Percentiles rank a stretch among this genome's conserved stretches.
These are phyloP conservation scores for Halenospora varia DNA, from an alignment of 495 filamentous ascomycete genomes.

Conservation along the genomic window DNA sequence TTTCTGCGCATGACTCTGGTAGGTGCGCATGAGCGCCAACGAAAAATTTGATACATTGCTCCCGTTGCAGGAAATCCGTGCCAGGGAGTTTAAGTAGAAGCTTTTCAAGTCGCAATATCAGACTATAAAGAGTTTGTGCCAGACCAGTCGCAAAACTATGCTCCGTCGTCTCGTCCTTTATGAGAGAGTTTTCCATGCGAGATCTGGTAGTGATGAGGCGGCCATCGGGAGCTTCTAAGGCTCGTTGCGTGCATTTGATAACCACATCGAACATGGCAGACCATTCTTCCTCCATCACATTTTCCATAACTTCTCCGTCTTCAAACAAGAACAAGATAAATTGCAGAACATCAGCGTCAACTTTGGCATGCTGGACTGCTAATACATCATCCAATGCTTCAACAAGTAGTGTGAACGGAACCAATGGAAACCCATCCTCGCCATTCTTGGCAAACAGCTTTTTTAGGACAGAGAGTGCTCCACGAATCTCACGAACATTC, in stretches of 20 bases:
- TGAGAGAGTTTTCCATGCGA: slow-evolving; percentile 3
- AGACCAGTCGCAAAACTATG: slow-evolving; percentile 14
- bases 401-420: slow-evolving; percentile 52
- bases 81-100: slow-evolving; percentile 28
- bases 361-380: slow-evolving; percentile 42
- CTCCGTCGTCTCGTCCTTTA: slow-evolving; percentile 15
- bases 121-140: slow-evolving; percentile 21
- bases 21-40: slow-evolving; percentile 51
- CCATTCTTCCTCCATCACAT: slow-evolving; percentile 52
- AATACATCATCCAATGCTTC: slow-evolving; percentile 56
- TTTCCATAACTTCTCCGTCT: slow-evolving; percentile 34
- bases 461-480: slow-evolving; percentile 63
- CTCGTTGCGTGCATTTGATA: slow-evolving; percentile 33
- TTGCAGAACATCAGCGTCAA: slow-evolving; percentile 54
- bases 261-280: slow-evolving; percentile 43
- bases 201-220: slow-evolving; percentile 11
- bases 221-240: slow-evolving; percentile 21
- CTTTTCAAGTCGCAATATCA: slow-evolving; percentile 37
- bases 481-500: slow-evolving; percentile 59
- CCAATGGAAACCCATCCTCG: slow-evolving; percentile 57
- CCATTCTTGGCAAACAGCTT: slow-evolving; percentile 58
- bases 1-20: slow-evolving; percentile 52
- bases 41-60: slow-evolving; percentile 67
- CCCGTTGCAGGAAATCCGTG: slow-evolving; percentile 49
- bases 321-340: slow-evolving; percentile 47